Conservation (phyloP, 805 yeast genomes). For the Candida anglica region DNA sequence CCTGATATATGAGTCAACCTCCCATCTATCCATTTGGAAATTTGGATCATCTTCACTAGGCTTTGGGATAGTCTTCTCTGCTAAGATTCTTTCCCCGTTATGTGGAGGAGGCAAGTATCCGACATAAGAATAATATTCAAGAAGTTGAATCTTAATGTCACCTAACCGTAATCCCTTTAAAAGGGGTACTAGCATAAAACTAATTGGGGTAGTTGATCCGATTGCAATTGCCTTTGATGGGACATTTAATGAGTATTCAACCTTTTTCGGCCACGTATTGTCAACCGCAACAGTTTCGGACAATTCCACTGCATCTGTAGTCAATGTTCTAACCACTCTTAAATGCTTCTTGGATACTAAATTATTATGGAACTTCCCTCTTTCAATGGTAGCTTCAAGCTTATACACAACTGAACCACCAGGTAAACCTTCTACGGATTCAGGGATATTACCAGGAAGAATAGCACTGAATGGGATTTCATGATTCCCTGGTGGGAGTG, state of each 20-base stretch:
- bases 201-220: constrained; percentile 73
- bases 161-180: constrained; percentile 79
- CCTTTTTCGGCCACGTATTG: constrained; percentile 92
- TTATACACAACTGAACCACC: constrained; percentile 72
- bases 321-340: constrained; percentile 79
- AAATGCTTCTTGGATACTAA: constrained; percentile 66
- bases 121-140: constrained; percentile 63
- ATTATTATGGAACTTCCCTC: constrained; percentile 71
- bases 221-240: constrained; percentile 89
- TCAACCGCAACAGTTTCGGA: constrained; percentile 92
- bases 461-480: constrained; percentile 86
- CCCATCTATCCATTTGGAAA: constrained; percentile 63
- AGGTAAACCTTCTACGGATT: constrained; percentile 86
- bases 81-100: constrained; percentile 58
- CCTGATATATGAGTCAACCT: constrained; percentile 52
- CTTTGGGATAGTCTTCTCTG: constrained; percentile 41
- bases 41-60: constrained; percentile 42
- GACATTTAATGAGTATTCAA: constrained; percentile 81
- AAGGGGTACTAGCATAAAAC: constrained; percentile 71
- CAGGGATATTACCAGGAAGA: constrained; percentile 80
- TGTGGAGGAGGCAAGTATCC: constrained; percentile 56
- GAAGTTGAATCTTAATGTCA: constrained; percentile 59
- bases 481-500: constrained; percentile 62
- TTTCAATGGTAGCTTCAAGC: constrained; percentile 75
- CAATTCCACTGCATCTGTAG: constrained; percentile 82